Conservation (phyloP, 257 asterid genomes). For the Solanum chmielewskii region DNA sequence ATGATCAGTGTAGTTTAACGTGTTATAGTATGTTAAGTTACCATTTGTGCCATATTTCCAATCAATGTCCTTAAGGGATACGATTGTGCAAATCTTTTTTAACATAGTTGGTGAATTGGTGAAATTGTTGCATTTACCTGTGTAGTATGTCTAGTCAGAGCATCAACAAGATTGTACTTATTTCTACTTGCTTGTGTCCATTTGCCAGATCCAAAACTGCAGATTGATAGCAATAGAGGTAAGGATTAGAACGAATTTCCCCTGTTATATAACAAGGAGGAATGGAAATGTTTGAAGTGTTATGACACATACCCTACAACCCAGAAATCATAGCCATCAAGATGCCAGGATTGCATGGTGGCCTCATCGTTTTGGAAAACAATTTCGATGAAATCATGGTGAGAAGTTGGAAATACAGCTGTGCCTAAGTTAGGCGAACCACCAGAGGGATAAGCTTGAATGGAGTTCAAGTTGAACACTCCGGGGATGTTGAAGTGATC, state of each 20-base stretch:
- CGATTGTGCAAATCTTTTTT: neutral
- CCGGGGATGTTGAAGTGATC: conserved; percentile 83
- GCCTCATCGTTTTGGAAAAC: conserved; percentile 68
- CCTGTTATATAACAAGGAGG: neutral
- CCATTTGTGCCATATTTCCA: neutral
- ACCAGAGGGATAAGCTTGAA: conserved; percentile 49
- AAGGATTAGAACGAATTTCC: conserved; percentile 3
- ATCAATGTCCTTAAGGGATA: neutral
- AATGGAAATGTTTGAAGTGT: neutral
- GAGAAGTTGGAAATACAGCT: conserved; percentile 57
- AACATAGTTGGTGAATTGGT: neutral
- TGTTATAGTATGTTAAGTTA: neutral
- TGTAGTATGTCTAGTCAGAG: conserved; percentile 77
- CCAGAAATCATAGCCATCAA: conserved; percentile 98
- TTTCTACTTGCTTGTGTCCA: conserved; percentile 60
- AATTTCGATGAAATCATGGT: conserved; percentile 74
- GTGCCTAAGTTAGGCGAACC: conserved; percentile 33
- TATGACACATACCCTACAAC: conserved; percentile 62
- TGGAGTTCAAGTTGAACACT: conserved; percentile 53
- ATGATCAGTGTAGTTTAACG: neutral
- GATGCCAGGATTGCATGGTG: conserved; percentile 73
- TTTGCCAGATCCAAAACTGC: conserved; percentile 69
- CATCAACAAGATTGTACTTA: conserved; percentile 79
- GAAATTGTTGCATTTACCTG: conserved; percentile 36
- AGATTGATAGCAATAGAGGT: neutral